Conservation (phyloP, 2,329 filamentous ascomycete species). For the Talaromyces atroroseus region DNA sequence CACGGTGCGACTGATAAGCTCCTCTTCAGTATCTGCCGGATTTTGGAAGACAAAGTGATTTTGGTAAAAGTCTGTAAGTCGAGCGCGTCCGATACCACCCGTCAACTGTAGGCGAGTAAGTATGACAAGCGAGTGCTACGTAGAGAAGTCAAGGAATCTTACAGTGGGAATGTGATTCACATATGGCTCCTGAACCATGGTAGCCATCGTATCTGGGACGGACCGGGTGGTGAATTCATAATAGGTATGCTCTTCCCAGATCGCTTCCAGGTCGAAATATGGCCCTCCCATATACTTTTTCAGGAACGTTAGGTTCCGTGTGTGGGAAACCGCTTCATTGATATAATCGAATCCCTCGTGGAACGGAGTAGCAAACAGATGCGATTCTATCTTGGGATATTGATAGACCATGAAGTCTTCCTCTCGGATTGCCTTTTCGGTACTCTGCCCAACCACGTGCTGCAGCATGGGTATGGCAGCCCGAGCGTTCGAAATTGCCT, state of each 20-base stretch:
- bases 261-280: constrained; percentile 65
- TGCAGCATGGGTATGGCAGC: no score
- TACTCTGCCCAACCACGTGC: no score
- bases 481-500: no score
- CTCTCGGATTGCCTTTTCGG: no score
- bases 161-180: constrained; percentile 71
- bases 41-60: constrained; percentile 72
- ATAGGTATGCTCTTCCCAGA: constrained; percentile 73
- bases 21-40: constrained; percentile 59
- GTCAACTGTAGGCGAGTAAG: no score
- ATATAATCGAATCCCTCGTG: no score
- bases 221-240: constrained; percentile 65
- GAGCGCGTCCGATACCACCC: constrained; percentile 59
- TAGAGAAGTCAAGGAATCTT: no score
- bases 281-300: constrained; percentile 60
- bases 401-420: no score
- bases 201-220: constrained; percentile 70
- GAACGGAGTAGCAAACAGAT: constrained; percentile 48
- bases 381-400: constrained; percentile 35
- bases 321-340: constrained; percentile 58
- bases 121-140: no score
- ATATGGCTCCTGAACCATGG: constrained; percentile 73
- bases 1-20: constrained; percentile 65
- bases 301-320: constrained; percentile 59
- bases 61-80: constrained; percentile 62